Percentiles rank a stretch among this genome's conserved stretches.
Evolutionary conservation across 2,329 filamentous ascomycete species (phyloP).

Genomic region (Fusarium luffae): DNA sequence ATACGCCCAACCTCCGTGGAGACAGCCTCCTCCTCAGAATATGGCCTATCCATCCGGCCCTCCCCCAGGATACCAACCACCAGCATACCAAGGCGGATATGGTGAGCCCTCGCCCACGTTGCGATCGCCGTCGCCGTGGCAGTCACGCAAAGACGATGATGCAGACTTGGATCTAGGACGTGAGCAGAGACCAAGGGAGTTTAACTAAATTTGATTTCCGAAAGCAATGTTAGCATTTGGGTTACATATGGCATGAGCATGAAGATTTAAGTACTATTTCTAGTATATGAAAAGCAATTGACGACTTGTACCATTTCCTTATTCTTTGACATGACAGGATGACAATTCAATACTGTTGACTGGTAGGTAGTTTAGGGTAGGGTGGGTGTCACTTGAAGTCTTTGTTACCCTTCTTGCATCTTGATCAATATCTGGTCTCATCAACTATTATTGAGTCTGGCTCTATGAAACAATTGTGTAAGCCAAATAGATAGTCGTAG

Average conservation of each 20-base stretch:
- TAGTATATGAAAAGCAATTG: background rate
- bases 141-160: constrained; percentile 47
- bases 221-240: constrained; percentile 38
- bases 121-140: constrained; percentile 46
- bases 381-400: background rate
- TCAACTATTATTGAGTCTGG: background rate
- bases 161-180: constrained; percentile 48
- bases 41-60: constrained; percentile 43
- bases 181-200: constrained; percentile 50
- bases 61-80: constrained; percentile 50
- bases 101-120: constrained; percentile 43
- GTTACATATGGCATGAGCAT: background rate
- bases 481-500: constrained; percentile 51
- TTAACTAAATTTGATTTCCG: constrained; percentile 31
- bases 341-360: background rate
- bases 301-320: background rate
- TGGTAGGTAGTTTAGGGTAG: constrained; percentile 1
- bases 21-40: constrained; percentile 39
- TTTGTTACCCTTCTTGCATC: no score
- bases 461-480: background rate
- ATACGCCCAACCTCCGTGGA: constrained; percentile 49
- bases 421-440: background rate
- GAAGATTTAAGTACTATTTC: background rate
- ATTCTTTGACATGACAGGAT: background rate
- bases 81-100: constrained; percentile 48